A percentile compares a stretch with the other conserved stretches of the same genome.
These are phyloP conservation scores for Diaporthe citrichinensis DNA, from an alignment of 2,329 filamentous ascomycete species.

Conservation along the genomic window DNA sequence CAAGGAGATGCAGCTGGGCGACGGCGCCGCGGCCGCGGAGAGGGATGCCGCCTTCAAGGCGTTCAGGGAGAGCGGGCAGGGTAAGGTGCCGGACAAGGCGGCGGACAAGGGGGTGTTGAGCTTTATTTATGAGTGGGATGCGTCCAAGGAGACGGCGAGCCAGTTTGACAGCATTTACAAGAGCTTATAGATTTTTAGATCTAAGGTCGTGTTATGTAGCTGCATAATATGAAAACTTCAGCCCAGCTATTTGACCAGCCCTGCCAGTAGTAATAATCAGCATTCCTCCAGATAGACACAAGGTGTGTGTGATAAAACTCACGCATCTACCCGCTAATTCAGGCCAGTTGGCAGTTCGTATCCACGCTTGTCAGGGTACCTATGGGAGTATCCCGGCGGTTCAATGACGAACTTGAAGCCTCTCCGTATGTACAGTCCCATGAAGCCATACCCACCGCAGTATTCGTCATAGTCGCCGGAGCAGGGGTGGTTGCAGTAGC, in stretches of 20 bases:
- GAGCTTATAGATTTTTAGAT: not conserved
- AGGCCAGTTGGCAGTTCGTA: not conserved
- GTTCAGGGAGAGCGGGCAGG: slow-evolving; percentile 56
- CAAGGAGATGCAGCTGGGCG: slow-evolving; percentile 59
- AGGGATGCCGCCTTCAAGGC: slow-evolving; percentile 59
- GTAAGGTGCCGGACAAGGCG: slow-evolving; percentile 68
- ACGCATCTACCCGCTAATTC: too few species aligned
- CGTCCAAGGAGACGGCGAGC: slow-evolving; percentile 34
- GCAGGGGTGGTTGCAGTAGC: slow-evolving; percentile 15
- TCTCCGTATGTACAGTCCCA: slow-evolving; percentile 15
- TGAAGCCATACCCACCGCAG: slow-evolving; percentile 28
- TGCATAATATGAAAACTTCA: not conserved
- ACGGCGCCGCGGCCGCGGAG: slow-evolving; percentile 60
- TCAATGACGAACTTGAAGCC: not conserved
- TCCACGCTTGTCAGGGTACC: not conserved
- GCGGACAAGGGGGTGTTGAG: slow-evolving; percentile 49
- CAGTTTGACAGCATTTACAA: slow-evolving; percentile 39
- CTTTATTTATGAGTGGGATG: slow-evolving; percentile 41
- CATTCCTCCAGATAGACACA: not conserved
- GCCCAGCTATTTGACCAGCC: not conserved
- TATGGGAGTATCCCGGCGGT: not conserved
- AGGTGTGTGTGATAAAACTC: too few species aligned
- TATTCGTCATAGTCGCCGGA: not conserved
- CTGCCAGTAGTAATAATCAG: not conserved
- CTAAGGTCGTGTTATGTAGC: too few species aligned